Evolutionary conservation across 352 stramenopile genomes (phyloP), one percentile per base, ranked within the genome.

Genomic region (Globisporangium paddicum): DNA sequence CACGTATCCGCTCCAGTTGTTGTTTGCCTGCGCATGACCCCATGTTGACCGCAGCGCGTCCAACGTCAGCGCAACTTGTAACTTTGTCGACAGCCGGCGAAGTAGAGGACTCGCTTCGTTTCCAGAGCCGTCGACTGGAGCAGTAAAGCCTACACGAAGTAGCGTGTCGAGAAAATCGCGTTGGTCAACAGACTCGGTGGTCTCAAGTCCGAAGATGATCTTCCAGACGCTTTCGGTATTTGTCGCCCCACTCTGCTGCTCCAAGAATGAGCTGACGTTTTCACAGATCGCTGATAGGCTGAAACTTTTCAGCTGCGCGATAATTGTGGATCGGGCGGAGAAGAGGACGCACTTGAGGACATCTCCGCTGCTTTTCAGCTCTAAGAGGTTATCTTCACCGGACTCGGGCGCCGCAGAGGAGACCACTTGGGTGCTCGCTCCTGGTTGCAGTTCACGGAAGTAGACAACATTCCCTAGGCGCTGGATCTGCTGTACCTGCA

Each of bases 151-250:
- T 13, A 65, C 62, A 14, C 60, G 26, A 11, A 86, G 26, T 14
- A 87, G 37, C 5, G 55, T 58, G 46, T 75, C 63, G 1, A 88
- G 26, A 55, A 89, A 90, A 14, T 69, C 55, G 35, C 68, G 65
- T 42, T 89, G 62, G 35, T 80, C 62, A 23, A 89, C 60, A 0
- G 28, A 30, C 18, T 86, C 62, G 5, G 47, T 30, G 0, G 50
- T 60, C 3, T 77, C 60, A 6, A 64, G 34, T 1, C 64, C 73
- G 53, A 91, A 86, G 2, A 79, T 47, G 9, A 25, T 71, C 25
- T 63, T 72, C 81, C 81, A 91, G 1, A 88, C 71, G 16, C 44
- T 74, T 21, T 67, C 69, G 2, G 63, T 56, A 13, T 50, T 74
- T 4, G 21, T 62, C 1, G 63, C 74, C 28, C 70, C 71, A 13